Evolutionary conservation across 108 stramenopile genomes (phyloP), one percentile per base, ranked within the genome.

Genomic region (Fragilariopsis cylindrus): DNA sequence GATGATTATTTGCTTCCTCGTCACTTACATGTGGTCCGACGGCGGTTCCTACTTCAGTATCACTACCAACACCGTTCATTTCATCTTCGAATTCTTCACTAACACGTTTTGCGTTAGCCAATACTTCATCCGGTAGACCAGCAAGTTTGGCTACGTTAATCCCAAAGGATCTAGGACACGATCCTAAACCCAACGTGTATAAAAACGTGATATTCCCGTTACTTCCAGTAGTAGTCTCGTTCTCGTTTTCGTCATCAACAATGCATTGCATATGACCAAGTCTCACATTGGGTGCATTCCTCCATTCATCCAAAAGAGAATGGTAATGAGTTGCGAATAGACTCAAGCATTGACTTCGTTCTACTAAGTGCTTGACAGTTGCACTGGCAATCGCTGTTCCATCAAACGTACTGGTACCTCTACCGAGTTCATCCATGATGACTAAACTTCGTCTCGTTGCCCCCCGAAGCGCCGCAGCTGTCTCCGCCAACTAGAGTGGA

Each of bases 271-370:
- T 99, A 84, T 99, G 99, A 45, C 97, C 98, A 21, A 99, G 83
- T 50, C 89, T 72, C 45, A 99, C 96, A 1, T 83, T 75, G 16
- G 84, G 76, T 60, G 93, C 81, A 50, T 81, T 53, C 57, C 88
- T 84, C 96, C 97, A 99, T 71, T 99, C 98, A 64, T 97, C 96
- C 9, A 98, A 82, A 42, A 99, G 81, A 19, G 93, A 89, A 77
- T 99, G 99, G 74, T 98, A 98, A 77, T 99, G 99, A 18, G 99
- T 99, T 15, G 99, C 99, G 72, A 99, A 99, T 74, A 99, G 80
- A 12, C 85, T 82, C 65, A 98, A 74, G 81, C 97, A 98, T 71
- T 89, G 77, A 49, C 84, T 92, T 6, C 92, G 72, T 76, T 95
- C 86, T 8, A 99, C 93, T 7, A 99, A 81, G 74, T 96, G 93